Evolutionary conservation across 176 grass and related monocot genomes (phyloP).

Genomic region (Phyllostachys edulis): DNA sequence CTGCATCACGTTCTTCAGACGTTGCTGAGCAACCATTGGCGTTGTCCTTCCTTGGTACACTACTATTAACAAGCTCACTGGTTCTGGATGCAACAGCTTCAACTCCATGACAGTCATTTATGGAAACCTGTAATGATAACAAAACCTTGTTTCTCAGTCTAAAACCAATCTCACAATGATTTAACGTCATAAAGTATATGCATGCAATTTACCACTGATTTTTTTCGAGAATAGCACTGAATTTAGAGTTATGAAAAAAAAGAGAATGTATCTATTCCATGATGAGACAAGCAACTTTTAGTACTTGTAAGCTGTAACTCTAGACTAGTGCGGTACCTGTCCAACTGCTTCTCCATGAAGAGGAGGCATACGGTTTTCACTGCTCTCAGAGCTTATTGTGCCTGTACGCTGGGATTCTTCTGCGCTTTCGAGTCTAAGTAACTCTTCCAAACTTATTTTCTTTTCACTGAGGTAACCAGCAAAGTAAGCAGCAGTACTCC

Average conservation of each 20-base stretch:
- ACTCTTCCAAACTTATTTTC: constrained; percentile 48
- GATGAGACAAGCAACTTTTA: not conserved
- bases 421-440: constrained; percentile 51
- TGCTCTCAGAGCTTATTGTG: constrained; percentile 19
- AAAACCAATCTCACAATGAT: not conserved
- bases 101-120: constrained; percentile 18
- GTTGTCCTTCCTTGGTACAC: constrained; percentile 18
- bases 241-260: not conserved
- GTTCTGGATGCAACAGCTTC: constrained; percentile 25
- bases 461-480: constrained; percentile 18
- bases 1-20: constrained; percentile 20
- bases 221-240: not conserved
- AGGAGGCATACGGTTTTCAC: constrained; percentile 34
- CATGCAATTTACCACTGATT: not conserved
- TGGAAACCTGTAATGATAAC: constrained; percentile 41
- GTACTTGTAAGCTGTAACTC: not conserved
- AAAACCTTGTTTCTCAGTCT: constrained; percentile 25
- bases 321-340: constrained; percentile 41
- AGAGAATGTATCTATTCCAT: not conserved
- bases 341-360: constrained; percentile 24
- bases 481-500: not conserved
- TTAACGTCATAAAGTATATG: constrained; percentile 2
- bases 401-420: constrained; percentile 30
- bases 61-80: constrained; percentile 9
- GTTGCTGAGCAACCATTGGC: constrained; percentile 12